Evolutionary conservation across 2,329 filamentous ascomycete genomes (phyloP).

Genomic region (Fusarium sacchari): DNA sequence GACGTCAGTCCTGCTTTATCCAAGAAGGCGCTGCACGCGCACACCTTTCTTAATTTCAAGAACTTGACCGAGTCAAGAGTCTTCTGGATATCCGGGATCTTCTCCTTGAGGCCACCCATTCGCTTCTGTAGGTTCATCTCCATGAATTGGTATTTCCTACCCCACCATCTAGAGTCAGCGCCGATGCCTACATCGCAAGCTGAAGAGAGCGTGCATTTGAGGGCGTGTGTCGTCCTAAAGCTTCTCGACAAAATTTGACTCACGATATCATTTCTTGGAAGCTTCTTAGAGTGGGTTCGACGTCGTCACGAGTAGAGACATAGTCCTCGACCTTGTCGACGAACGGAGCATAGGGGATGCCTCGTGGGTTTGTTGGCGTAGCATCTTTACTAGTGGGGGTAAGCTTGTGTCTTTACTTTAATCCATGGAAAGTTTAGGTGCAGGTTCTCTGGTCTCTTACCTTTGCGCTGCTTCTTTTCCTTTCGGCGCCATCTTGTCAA

Average conservation of each 20-base stretch:
- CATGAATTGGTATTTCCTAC: conserved; percentile 99
- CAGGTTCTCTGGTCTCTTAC: conserved; percentile 40
- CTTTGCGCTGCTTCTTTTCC: conserved; percentile 51
- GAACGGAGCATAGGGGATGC: conserved; percentile 85
- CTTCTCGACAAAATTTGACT: conserved; percentile 45
- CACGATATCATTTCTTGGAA: conserved; percentile 97
- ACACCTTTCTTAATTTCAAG: conserved; percentile 78
- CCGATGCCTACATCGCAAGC: conserved; percentile 4
- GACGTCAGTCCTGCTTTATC: conserved; percentile 29
- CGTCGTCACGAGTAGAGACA: conserved; percentile 79
- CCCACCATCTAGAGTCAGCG: conserved; percentile 43
- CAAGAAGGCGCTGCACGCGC: background rate
- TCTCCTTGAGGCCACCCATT: conserved; percentile 84
- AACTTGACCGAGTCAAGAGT: conserved; percentile 93
- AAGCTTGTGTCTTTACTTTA: conserved; percentile 8
- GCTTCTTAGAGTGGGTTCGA: conserved; percentile 81
- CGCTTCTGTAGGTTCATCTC: conserved; percentile 90
- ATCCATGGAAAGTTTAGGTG: background rate
- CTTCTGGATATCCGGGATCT: conserved; percentile 97
- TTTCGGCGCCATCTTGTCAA: conserved; percentile 53
- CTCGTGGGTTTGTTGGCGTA: conserved; percentile 77
- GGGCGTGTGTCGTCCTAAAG: conserved; percentile 5
- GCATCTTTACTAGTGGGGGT: conserved; percentile 54
- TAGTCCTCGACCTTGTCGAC: conserved; percentile 92
- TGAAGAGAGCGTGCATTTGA: conserved; percentile 18